Base-by-base conservation (phyloP, 2,329 filamentous ascomycete species). In the Colletotrichum spaethianum region DNA sequence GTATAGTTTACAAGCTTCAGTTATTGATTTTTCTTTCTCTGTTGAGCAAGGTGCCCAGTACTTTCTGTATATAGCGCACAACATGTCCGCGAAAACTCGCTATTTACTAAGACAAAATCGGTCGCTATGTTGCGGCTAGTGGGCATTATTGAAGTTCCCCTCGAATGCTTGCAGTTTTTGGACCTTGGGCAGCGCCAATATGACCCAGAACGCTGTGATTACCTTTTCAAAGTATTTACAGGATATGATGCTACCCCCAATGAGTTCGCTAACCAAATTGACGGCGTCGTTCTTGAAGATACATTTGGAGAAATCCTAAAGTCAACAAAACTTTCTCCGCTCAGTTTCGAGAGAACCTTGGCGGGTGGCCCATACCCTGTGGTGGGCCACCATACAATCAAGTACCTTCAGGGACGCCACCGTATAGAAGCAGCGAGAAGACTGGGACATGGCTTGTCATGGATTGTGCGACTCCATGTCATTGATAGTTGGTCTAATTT, bases 341-440 rank as follows among this genome's bases (percentile, higher is more conserved):
- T 57, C 38, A 18, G 63, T 23, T 40, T 65, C 11, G 44, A 65
- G 56, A 28, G 28, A 20, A 65, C 63, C 23, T 23, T 65, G 20
- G 44, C 52, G 8, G 36, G 31, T 31, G 38, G 63, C 40, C 63
- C 50, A 42, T 65, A 65, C n/a, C 63, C 63, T 33, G 36, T 44
- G 44, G 63, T 65, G 12, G 46, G 16, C 42, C 28, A 48, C 52
- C 33, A 65, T 26, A 59, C 57, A 31, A 36, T 65, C 26, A 28
- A 57, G 16, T 65, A 57, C 44, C 28, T 65, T 40, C 50, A 65
- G 44, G 52, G 63, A 44, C 42, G 63, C 33, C 60, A 63, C 50
- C 60, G 60, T 28, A n/a, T 63, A n/a, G 60, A 63, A 31, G 60
- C 60, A 33, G 63, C 63, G 14, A 65, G 48, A 48, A 57, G 50